A percentile compares a stretch with the other conserved stretches of the same genome.
These are phyloP conservation scores for Silene uniflora DNA, from an alignment of 148 eudicot genomes.

Conservation along the genomic window DNA sequence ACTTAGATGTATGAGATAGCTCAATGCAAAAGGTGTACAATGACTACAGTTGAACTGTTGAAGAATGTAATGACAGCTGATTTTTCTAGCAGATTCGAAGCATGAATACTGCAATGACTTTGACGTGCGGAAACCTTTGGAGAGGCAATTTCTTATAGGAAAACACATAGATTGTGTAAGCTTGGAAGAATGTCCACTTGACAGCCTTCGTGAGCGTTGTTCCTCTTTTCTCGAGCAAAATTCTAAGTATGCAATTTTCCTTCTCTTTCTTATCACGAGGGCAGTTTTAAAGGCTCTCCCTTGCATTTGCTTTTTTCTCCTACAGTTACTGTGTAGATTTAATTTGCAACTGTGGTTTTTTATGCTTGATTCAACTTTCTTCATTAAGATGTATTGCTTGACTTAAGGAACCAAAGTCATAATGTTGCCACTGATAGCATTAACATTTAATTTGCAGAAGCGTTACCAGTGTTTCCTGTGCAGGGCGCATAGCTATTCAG, in stretches of 20 bases:
- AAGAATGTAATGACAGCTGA: slow-evolving; percentile 5
- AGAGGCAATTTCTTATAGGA: slow-evolving; percentile 58
- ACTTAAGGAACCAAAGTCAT: slow-evolving; percentile 3
- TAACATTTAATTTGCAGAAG: slow-evolving; percentile 33
- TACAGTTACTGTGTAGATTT: neutral
- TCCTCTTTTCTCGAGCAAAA: slow-evolving; percentile 60
- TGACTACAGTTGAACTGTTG: neutral
- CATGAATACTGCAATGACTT: slow-evolving; percentile 80
- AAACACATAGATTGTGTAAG: slow-evolving; percentile 64
- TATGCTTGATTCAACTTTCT: neutral
- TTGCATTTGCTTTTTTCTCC: neutral
- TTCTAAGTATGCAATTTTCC: slow-evolving; percentile 40
- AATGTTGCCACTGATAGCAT: neutral
- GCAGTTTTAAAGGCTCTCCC: neutral
- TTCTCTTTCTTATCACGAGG: neutral
- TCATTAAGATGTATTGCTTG: neutral
- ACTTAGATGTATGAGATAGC: neutral
- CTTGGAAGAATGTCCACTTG: slow-evolving; percentile 45
- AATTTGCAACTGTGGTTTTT: neutral
- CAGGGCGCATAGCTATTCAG: slow-evolving; percentile 81
- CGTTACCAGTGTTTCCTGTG: slow-evolving; percentile 41
- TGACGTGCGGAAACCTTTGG: slow-evolving; percentile 87
- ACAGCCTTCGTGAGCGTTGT: slow-evolving; percentile 57
- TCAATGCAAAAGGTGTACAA: neutral
- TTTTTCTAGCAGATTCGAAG: slow-evolving; percentile 49